Base-by-base conservation (phyloP, 2,329 filamentous ascomycete genomes). In the Zarea fungicola region DNA sequence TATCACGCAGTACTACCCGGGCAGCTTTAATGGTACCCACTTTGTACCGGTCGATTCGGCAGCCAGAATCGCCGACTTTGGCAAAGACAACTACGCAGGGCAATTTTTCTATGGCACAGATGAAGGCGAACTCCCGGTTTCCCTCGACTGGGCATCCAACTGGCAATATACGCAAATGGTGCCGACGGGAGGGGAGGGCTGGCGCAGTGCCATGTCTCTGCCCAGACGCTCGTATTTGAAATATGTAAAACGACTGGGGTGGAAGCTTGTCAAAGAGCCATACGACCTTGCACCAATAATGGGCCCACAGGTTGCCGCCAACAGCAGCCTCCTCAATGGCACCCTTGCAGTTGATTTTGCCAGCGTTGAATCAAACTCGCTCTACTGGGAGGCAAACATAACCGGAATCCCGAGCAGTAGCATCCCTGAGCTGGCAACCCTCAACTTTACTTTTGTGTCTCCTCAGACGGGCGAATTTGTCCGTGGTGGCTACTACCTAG, bases 11-110 rank as follows among this genome's bases (percentile, higher is more conserved):
- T 83, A 82, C 58, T 78, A 77, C 65, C 65, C 75, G 0, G 81
- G 82, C 5, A 65, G 62, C 2, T 85, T 84, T 66, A 82, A 85
- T 54, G 82, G 81, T n/a, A 83, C 78, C 0, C 76, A 81, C 58
- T 85, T 83, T 51, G 53, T 57, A n/a, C 53, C 62, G 9, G 54
- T 62, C 10, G 62, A 64, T 7, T 52, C 51, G 3, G 57, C 55
- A 6, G 56, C 64, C 1, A 48, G 65, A 7, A 56, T 64, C 4
- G 55, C 61, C 0, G 65, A 67, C 42, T 66, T 67, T 29, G 65
- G 62, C 14, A 66, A 67, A 28, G 65, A 68, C 34, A 65, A 66
- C 45, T 68, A 67, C 26, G 65, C 65, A 2, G 63, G 59, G 0
- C 65, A 66, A 42, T 67, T 62, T 54, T 68, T 66, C 18, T 63